Evolutionary conservation across 352 stramenopile genomes (phyloP).

Genomic region (Globisporangium nodosum): DNA sequence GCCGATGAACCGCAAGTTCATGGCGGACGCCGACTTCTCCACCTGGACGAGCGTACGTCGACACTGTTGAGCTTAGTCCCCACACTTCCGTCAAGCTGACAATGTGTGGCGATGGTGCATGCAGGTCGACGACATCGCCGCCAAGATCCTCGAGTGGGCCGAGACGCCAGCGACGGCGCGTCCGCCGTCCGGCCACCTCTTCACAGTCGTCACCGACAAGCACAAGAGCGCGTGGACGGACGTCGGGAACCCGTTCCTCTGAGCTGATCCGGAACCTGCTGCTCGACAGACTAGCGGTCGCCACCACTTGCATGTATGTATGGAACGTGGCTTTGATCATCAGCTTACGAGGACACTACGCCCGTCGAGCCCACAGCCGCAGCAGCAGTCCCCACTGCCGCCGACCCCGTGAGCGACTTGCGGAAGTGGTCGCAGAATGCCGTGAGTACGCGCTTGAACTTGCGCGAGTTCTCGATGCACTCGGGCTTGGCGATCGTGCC

Average conservation of each 20-base stretch:
- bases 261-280: conserved; percentile 3
- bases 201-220: conserved; percentile 60
- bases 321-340: not conserved
- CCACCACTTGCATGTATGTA: not conserved
- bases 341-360: conserved; percentile 14
- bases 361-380: conserved; percentile 1
- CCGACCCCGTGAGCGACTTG: conserved; percentile 29
- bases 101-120: not conserved
- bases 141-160: conserved; percentile 75
- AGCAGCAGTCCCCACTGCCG: not conserved
- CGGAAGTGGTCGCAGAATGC: conserved; percentile 79
- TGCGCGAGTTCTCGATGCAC: conserved; percentile 70
- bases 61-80: not conserved
- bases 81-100: no score
- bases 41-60: conserved; percentile 67
- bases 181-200: conserved; percentile 57
- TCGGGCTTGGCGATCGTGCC: conserved; percentile 50
- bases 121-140: conserved; percentile 62
- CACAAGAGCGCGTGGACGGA: conserved; percentile 59
- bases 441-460: conserved; percentile 71
- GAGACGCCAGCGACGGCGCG: conserved; percentile 28
- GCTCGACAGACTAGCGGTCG: no score
- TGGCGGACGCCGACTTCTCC: conserved; percentile 79
- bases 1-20: conserved; percentile 86
- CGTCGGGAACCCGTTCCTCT: conserved; percentile 65